These are phyloP conservation scores for Acer yangbiense DNA, from an alignment of 345 rosid species.

Conservation along the genomic window DNA sequence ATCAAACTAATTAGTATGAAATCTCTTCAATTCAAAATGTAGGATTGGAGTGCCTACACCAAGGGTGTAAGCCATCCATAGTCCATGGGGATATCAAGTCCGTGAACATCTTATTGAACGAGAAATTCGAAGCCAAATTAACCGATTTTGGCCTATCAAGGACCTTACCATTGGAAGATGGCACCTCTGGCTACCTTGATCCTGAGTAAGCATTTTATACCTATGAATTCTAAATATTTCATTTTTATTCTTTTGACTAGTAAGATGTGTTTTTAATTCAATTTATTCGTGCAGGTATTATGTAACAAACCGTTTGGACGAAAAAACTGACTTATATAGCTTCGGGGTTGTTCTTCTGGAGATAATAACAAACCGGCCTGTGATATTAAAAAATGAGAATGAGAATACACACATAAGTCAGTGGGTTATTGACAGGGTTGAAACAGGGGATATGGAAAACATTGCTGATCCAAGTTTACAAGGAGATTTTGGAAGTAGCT, in stretches of 20 bases:
- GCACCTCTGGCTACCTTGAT: slow-evolving; percentile 51
- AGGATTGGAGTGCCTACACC: slow-evolving; percentile 40
- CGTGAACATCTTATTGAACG: slow-evolving; percentile 38
- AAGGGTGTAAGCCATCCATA: slow-evolving; percentile 1
- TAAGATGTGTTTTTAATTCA: too few species aligned
- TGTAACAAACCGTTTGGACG: slow-evolving; percentile 29
- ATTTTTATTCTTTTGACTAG: background rate
- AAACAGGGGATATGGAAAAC: slow-evolving; percentile 37
- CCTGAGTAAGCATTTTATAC: slow-evolving; percentile 14
- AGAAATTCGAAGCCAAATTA: slow-evolving; percentile 24
- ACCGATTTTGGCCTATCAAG: slow-evolving; percentile 37
- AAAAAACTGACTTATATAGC: slow-evolving; percentile 47
- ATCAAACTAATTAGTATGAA: background rate
- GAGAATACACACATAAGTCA: slow-evolving; percentile 30
- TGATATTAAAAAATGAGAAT: slow-evolving; percentile 9
- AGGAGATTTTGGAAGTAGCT: slow-evolving; percentile 31
- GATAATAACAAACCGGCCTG: slow-evolving; percentile 37
- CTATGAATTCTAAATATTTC: background rate
- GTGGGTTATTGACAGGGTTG: slow-evolving; percentile 31
- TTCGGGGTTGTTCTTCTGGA: slow-evolving; percentile 48
- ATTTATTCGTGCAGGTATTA: slow-evolving; percentile 23
- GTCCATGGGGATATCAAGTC: slow-evolving; percentile 39
- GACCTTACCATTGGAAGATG: slow-evolving; percentile 30
- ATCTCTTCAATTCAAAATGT: background rate
- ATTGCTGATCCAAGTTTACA: slow-evolving; percentile 39